Base-by-base conservation (phyloP, 1,284 basidiomycete species). In the Pholiota adiposa region DNA sequence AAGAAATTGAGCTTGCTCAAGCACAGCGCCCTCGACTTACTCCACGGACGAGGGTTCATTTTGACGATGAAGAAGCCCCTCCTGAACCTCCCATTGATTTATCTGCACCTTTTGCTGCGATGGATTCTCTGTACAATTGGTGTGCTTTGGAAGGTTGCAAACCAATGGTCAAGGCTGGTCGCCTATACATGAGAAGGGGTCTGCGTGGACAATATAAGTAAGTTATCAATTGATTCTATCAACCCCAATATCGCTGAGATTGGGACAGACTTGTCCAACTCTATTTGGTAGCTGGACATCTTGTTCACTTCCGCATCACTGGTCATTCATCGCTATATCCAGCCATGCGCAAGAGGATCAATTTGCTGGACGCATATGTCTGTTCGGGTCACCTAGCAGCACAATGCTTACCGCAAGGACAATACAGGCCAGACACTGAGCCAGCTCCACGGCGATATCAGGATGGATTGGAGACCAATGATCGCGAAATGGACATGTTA, bases 401-500 rank as follows among this genome's bases (percentile, higher is more conserved):
- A 5, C 80, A 88, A 58, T 79, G 82, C 18, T 79, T 92, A 18
- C 86, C 86, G 2, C 72, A 75, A 51, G 83, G 83, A 31, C 83
- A 90, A 70, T 89, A 85, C 70, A 76, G 77, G 51, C 82, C 86
- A 1, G 81, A 84, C 64, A 75, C 74, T 7, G 74, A 77, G 2
- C 73, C 77, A 6, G 73, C 82, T 21, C 83, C 90, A 1, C 83
- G 88, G n/a, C 83, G 89, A 48, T 94, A 93, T 69, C 79, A 84
- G 55, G 92, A 94, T 65, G 92, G 92, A 1, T 77, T 94, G 14
- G 91, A 94, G 73, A 84, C 86, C 8, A 83, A 90, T 65, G 92
- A 94, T 65, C 75, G 79, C 21, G 89, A 91, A 58, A 90, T 92
- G 68, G 92, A 93, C 70, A 85, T 82, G 63, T 67, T 92, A 9